These are phyloP conservation scores for Pharnaceum exiguum DNA, from an alignment of 148 eudicot species.

Conservation along the genomic window DNA sequence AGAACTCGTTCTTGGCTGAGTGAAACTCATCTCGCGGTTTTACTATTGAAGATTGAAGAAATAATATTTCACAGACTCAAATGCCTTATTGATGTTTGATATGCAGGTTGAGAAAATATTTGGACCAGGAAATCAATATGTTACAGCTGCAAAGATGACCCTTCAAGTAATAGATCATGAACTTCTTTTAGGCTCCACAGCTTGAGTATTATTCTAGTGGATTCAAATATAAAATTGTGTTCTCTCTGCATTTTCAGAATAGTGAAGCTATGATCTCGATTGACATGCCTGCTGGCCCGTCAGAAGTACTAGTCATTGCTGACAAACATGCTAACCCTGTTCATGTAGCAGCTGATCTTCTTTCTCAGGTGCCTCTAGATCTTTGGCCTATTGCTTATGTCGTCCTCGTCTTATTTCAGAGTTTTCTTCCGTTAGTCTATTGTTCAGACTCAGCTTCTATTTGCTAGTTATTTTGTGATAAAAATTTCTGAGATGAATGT, in stretches of 20 bases:
- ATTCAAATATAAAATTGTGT: background rate
- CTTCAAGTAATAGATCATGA: conserved; percentile 54
- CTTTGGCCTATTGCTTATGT: background rate
- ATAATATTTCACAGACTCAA: too few species aligned
- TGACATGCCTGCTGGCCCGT: conserved; percentile 99
- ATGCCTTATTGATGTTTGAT: background rate
- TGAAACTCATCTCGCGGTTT: too few species aligned
- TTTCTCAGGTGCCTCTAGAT: conserved; percentile 64
- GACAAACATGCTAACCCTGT: conserved; percentile 85
- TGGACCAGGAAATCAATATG: conserved; percentile 99
- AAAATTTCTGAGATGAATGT: too few species aligned
- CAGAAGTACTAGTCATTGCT: conserved; percentile 97
- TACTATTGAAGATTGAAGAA: too few species aligned
- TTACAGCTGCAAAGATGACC: conserved; percentile 99
- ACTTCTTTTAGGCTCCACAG: background rate
- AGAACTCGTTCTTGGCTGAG: too few species aligned
- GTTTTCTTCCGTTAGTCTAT: too few species aligned
- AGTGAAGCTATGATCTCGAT: conserved; percentile 98
- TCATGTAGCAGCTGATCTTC: conserved; percentile 92
- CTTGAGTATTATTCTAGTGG: background rate
- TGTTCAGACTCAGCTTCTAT: too few species aligned
- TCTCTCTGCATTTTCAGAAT: conserved; percentile 46
- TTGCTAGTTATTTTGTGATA: too few species aligned
- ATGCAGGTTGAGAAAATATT: conserved; percentile 92
- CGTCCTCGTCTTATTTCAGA: too few species aligned